These are phyloP conservation scores for Alternaria arborescens DNA, from an alignment of 2,329 filamentous ascomycete genomes.

Conservation along the genomic window DNA sequence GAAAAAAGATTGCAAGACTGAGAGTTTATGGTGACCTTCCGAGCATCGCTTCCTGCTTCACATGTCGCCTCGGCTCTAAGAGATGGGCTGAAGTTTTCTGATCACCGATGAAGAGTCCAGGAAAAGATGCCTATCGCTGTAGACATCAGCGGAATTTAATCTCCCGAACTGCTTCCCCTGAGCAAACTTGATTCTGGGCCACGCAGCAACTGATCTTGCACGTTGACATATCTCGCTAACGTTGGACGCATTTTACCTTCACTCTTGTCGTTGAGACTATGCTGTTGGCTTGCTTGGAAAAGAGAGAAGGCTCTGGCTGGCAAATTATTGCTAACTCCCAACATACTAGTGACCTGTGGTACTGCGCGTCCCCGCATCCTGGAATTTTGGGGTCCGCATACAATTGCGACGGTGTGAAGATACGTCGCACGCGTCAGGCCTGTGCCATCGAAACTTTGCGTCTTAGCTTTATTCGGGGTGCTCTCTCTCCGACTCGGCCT, in stretches of 20 bases:
- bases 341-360: not conserved
- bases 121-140: not conserved
- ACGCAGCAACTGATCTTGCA: too few species aligned
- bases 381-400: not conserved
- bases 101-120: not conserved
- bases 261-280: not conserved
- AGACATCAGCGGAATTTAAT: not conserved
- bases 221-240: not conserved
- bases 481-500: not conserved
- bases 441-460: not conserved
- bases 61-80: not conserved
- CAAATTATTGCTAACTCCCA: not conserved
- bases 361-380: not conserved
- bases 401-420: not conserved
- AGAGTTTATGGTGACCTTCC: not conserved
- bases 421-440: not conserved
- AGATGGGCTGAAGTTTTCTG: not conserved
- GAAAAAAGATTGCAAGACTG: not conserved
- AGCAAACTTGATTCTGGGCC: not conserved
- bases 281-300: not conserved
- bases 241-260: not conserved
- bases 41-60: not conserved
- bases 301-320: not conserved
- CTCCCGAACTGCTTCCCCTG: rapidly evolving
- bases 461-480: not conserved